Conservation (phyloP, 2,329 filamentous ascomycete species). For the Claviceps spartinae region DNA sequence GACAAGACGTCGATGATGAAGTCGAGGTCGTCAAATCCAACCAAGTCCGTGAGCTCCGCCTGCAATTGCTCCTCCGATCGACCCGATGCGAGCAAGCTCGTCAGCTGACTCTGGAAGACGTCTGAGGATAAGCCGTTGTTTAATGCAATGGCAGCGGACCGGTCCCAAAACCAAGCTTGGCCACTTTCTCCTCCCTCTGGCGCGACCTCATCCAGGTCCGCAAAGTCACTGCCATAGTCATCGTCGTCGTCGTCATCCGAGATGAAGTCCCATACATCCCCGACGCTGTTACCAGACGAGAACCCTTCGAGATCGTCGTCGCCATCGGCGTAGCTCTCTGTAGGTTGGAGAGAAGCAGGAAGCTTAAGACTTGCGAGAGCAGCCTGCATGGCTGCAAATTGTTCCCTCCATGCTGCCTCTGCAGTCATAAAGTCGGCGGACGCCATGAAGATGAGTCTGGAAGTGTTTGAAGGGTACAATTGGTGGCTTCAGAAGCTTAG, state of each 20-base stretch:
- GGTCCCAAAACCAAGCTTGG: conserved; percentile 55
- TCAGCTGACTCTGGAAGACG: conserved; percentile 65
- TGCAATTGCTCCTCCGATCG: conserved; percentile 74
- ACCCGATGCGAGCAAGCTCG: conserved; percentile 57
- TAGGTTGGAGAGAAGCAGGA: conserved; percentile 26
- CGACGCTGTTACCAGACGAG: conserved; percentile 47
- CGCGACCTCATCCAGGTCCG: conserved; percentile 37
- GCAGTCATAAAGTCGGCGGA: conserved; percentile 24
- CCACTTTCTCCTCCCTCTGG: conserved; percentile 26
- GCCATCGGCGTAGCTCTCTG: conserved; percentile 41
- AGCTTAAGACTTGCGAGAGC: conserved; percentile 62
- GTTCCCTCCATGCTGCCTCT: conserved; percentile 63
- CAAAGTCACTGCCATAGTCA: conserved; percentile 51
- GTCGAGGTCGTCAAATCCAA: conserved; percentile 89
- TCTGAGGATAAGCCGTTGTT: conserved; percentile 54
- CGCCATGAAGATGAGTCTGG: conserved; percentile 16
- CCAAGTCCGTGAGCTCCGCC: conserved; percentile 72
- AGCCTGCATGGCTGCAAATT: conserved; percentile 74
- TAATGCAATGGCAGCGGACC: conserved; percentile 52
- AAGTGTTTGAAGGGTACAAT: background rate
- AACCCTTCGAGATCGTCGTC: conserved; percentile 50
- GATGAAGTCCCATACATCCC: conserved; percentile 90
- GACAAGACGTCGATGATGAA: conserved; percentile 83
- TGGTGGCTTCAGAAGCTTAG: background rate
- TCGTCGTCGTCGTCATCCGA: conserved; percentile 60